Percentiles rank a stretch among this genome's conserved stretches.
Evolutionary conservation across 2,329 filamentous ascomycete species (phyloP).

Genomic region (Penicillium decumbens): DNA sequence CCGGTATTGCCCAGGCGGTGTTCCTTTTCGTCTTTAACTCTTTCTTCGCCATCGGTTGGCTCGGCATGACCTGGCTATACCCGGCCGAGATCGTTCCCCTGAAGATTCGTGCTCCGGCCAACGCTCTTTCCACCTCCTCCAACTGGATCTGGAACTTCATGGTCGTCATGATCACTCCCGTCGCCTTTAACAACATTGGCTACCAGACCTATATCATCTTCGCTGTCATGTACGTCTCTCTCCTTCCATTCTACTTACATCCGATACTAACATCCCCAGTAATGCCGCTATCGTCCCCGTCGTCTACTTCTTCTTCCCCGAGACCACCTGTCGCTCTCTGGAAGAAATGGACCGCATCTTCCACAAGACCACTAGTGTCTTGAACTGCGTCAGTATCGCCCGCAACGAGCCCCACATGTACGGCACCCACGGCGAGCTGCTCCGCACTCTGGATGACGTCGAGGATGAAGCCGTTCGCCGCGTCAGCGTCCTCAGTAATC

Average conservation of each 20-base stretch:
- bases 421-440: slow-evolving; percentile 54
- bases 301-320: slow-evolving; percentile 59
- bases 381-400: slow-evolving; percentile 50
- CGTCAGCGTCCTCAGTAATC: slow-evolving; percentile 26
- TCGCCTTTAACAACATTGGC: slow-evolving; percentile 53
- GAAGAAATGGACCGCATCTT: slow-evolving; percentile 69
- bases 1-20: slow-evolving; percentile 28
- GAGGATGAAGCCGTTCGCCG: slow-evolving; percentile 40
- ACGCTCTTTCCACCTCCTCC: slow-evolving; percentile 58
- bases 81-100: slow-evolving; percentile 52
- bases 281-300: slow-evolving; percentile 54
- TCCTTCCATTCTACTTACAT: neutral
- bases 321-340: slow-evolving; percentile 56
- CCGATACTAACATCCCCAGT: slow-evolving; percentile 24
- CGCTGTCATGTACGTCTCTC: slow-evolving; percentile 46
- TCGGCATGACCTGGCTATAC: slow-evolving; percentile 57
- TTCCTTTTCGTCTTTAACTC: slow-evolving; percentile 63
- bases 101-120: slow-evolving; percentile 58
- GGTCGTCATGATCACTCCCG: slow-evolving; percentile 63
- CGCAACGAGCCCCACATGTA: slow-evolving; percentile 52
- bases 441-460: slow-evolving; percentile 49
- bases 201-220: slow-evolving; percentile 57
- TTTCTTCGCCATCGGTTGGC: slow-evolving; percentile 62
- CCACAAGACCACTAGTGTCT: slow-evolving; percentile 49
- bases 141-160: slow-evolving; percentile 62